Base-by-base conservation (phyloP, 2,329 filamentous ascomycete genomes). In the Microsporum ferrugineum region DNA sequence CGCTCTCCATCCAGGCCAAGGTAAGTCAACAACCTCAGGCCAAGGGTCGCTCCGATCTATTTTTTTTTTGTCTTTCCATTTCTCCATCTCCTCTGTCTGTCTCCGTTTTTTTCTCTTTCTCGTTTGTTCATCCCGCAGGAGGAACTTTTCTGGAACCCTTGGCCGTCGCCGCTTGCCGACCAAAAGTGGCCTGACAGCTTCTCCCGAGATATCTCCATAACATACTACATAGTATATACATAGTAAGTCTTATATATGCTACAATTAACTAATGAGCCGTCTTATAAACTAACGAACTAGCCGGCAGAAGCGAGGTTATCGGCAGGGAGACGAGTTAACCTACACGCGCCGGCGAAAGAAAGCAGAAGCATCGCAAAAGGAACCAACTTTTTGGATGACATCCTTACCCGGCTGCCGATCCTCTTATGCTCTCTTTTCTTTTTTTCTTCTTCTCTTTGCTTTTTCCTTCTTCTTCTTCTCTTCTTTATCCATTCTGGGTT, bases 401-500 rank as follows among this genome's bases (percentile, higher is more conserved):
- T 53, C 49, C 49, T 53, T 34, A 34, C 49, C 49, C 49, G 49
- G 17, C 49, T 29, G 49, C 49, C 49, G 49, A 53, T 53, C 49
- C 2, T 27, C 12, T 43, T 43, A 5, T 14, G 10, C n/a, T 43
- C 12, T 43, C n/a, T 14, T 43, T 43, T 43, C 12, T 27, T 27
- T n/a, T 34, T 29, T 53, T 10, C 12, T 33, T 51, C 45, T 51
- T 51, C 33, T 53, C 33, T 51, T 29, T 51, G 3, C 49, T 34
- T 27, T n/a, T 34, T 31, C 8, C 12, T 53, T n/a, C 27, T 53
- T 53, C 17, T 53, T 34, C 12, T 33, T 14, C 14, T 14, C 49
- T 29, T 53, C 49, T 34, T 31, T n/a, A 6, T 27, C 31, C 27
- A 8, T 53, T n/a, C 27, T 34, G 6, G 49, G 49, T 33, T 29